Evolutionary conservation across 495 filamentous ascomycete genomes (phyloP), one percentile per base, ranked within the genome.

Genomic region (Penicillium coprophilum): DNA sequence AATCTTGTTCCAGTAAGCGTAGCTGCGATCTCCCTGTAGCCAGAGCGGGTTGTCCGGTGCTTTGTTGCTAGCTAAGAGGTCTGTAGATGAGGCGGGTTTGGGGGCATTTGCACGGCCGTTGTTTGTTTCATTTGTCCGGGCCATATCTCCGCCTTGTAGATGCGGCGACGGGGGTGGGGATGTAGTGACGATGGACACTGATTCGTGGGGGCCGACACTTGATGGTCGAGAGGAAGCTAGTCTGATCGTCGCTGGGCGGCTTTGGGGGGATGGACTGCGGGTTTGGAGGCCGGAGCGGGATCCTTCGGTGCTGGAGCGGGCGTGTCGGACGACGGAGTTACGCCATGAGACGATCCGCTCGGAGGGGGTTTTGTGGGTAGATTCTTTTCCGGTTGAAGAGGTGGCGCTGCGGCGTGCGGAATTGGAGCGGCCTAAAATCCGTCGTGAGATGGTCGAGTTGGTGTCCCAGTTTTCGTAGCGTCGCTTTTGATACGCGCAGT

Each of bases 261-360:
- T 57, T 19, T 82, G 77, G 13, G 85, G 85, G 13, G 85, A 87
- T 21, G 74, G 71, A 53, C 78, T 86, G 38, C 85, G 80, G 20
- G 71, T 72, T 39, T 68, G 59, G 1, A 70, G 67, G 10, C 70
- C 71, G 15, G 71, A 66, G 50, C 71, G 73, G 39, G 77, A 76
- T 21, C 74, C 72, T n/a, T 84, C 81, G 27, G 80, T 66, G 59
- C 79, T 83, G 32, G 73, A 64, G 28, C 73, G 80, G 50, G 70
- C 71, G 50, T 82, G 84, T 23, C 78, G 83, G 53, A 92, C 80
- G 31, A 79, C 74, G 6, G 86, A 90, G 63, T 93, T 90, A 13
- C 93, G 87, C 93, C 93, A 97, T 50, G 85, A 89, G 36, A 96
- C 80, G 53, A 97, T 96, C n/a, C 90, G 82, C 58, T 97, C 93